Evolutionary conservation across 139 green algal species (phyloP).

Genomic region (Volvox africanus): DNA sequence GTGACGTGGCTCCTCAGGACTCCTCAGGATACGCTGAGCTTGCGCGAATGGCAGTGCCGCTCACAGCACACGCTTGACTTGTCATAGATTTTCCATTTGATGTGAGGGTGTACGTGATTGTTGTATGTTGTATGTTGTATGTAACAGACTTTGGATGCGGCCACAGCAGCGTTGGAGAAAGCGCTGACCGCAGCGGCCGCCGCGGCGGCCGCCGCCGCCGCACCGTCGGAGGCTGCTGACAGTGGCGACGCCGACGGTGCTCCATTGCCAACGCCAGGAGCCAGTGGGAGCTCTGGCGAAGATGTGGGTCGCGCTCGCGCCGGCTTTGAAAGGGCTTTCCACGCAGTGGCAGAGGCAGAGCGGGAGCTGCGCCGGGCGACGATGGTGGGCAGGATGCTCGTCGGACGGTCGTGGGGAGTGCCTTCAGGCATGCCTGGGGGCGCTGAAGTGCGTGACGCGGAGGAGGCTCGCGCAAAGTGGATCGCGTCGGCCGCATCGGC

Average conservation of each 20-base stretch:
- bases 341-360: slow-evolving; percentile 1
- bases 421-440: neutral
- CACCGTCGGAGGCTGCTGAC: neutral
- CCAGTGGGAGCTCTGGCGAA: neutral
- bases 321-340: neutral
- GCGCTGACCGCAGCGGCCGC: neutral
- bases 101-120: no score
- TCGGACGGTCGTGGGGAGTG: neutral
- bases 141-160: neutral
- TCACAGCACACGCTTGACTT: no score
- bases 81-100: no score
- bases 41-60: no score
- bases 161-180: neutral
- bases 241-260: neutral
- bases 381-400: neutral
- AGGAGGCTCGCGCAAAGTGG: neutral
- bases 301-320: neutral
- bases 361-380: slow-evolving; percentile 8
- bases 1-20: no score
- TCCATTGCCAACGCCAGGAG: neutral
- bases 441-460: neutral
- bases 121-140: no score
- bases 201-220: neutral
- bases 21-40: no score
- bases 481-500: neutral